Evolutionary conservation across 2,329 filamentous ascomycete genomes (phyloP).

Genomic region (Talaromyces sp.): DNA sequence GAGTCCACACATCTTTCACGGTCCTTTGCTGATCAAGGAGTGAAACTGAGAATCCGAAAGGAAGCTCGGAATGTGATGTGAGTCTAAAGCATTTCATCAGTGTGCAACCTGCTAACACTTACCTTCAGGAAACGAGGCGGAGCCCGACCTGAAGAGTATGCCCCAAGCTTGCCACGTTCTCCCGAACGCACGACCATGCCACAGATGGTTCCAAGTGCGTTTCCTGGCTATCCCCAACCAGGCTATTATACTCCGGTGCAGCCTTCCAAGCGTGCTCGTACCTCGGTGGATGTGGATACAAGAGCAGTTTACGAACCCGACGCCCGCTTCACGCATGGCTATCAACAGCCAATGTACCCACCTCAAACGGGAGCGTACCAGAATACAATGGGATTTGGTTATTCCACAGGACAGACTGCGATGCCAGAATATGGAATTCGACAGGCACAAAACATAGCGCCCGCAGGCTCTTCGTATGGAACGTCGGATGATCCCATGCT

Average conservation of each 20-base stretch:
- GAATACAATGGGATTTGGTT: slow-evolving; percentile 28
- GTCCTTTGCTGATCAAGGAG: slow-evolving; percentile 80
- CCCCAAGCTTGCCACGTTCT: slow-evolving; percentile 28
- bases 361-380: slow-evolving; percentile 22
- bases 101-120: slow-evolving; percentile 10
- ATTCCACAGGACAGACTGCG: slow-evolving; percentile 27
- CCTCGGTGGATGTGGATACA: slow-evolving; percentile 32
- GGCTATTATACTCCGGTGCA: slow-evolving; percentile 28
- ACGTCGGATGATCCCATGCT: slow-evolving; percentile 14
- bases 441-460: slow-evolving; percentile 15
- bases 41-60: slow-evolving; percentile 74
- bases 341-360: slow-evolving; percentile 22
- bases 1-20: slow-evolving; percentile 77
- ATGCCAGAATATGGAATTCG: slow-evolving; percentile 33
- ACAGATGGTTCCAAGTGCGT: slow-evolving; percentile 28
- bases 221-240: slow-evolving; percentile 25
- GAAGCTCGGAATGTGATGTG: slow-evolving; percentile 60
- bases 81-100: slow-evolving; percentile 9
- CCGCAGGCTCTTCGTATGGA: slow-evolving; percentile 14
- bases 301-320: slow-evolving; percentile 31
- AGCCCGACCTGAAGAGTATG: slow-evolving; percentile 34
- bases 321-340: slow-evolving; percentile 29
- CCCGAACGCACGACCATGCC: slow-evolving; percentile 30
- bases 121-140: slow-evolving; percentile 32
- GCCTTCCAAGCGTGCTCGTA: slow-evolving; percentile 30